Base-by-base conservation (phyloP, 2,329 filamentous ascomycete species). In the Myriosclerotinia scirpicola region DNA sequence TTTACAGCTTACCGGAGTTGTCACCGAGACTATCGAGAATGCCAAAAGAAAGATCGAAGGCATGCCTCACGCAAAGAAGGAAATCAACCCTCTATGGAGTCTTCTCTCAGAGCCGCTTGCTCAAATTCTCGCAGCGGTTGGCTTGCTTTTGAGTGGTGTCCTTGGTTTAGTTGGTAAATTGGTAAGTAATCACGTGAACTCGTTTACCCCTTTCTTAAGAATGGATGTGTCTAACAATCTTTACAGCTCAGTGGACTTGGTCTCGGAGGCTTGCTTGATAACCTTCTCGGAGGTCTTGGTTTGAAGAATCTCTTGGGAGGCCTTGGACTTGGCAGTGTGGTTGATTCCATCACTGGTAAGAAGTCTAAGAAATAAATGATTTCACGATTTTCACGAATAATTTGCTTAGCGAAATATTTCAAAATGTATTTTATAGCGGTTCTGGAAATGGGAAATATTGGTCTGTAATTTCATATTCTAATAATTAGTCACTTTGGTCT, bases 61-160 rank as follows among this genome's bases (percentile, higher is more conserved):
- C 75, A 95, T 97, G 91, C 93, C 93, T 7, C 90, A 96, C 72
- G 93, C 92, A 54, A 96, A 97, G 89, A 94, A 96, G 84, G 89
- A 94, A 82, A 84, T 97, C 68, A 97, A 94, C 81, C 93, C 93
- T 14, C 86, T 97, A 40, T 96, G 93, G 92, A 87, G 82, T 40
- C 82, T 97, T 59, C 81, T 95, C 17, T 72, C 75, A 30, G 92
- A 97, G 82, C 93, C 93, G 14, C 82, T 97, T 30, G 92, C 93
- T 84, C 93, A 97, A 84, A 97, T 97, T 76, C 85, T 97, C 59
- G 92, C 93, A 11, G 93, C 91, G 14, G 93, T 97, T 55, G 93
- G 93, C 30, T 80, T 97, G 67, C 79, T 97, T 70, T 82, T 97
- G 68, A 88, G 83, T 62, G 93, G 93, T 77, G 93, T 97, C 0